Percentiles rank a stretch among this genome's conserved stretches.
Evolutionary conservation across 2,329 filamentous ascomycete genomes (phyloP).

Genomic region (Podosphaera fusca): DNA sequence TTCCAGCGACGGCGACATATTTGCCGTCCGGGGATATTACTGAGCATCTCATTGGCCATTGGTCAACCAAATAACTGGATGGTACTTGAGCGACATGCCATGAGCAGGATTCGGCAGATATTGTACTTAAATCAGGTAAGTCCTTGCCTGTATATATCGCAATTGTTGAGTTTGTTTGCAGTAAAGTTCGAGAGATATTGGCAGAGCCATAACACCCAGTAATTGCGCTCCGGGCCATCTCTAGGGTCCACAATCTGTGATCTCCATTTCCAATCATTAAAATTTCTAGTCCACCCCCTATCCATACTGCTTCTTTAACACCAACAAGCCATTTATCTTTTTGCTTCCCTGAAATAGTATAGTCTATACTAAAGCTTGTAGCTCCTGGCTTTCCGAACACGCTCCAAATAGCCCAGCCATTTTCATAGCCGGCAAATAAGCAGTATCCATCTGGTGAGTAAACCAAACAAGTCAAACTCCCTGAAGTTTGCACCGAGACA

Average conservation of each 20-base stretch:
- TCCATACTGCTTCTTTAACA: slow-evolving; percentile 58
- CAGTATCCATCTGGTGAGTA: slow-evolving; percentile 96
- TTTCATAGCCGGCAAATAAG: slow-evolving; percentile 77
- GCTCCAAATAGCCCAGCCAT: slow-evolving; percentile 91
- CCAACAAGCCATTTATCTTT: slow-evolving; percentile 70
- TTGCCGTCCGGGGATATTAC: slow-evolving; percentile 80
- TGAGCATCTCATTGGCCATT: slow-evolving; percentile 78
- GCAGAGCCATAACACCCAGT: slow-evolving; percentile 78
- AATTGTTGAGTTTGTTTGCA: slow-evolving; percentile 71
- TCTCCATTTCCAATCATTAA: slow-evolving; percentile 48
- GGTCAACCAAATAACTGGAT: slow-evolving; percentile 59
- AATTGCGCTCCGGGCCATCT: slow-evolving; percentile 85
- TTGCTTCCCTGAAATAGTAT: slow-evolving; percentile 37
- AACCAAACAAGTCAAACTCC: slow-evolving; percentile 46
- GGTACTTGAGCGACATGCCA: slow-evolving; percentile 89
- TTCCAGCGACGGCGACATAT: slow-evolving; percentile 90
- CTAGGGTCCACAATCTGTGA: slow-evolving; percentile 63
- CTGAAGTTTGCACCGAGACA: slow-evolving; percentile 43
- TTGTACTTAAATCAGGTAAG: slow-evolving; percentile 67
- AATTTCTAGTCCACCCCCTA: slow-evolving; percentile 70
- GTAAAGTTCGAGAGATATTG: slow-evolving; percentile 69
- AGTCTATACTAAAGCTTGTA: slow-evolving; percentile 57
- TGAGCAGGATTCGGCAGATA: slow-evolving; percentile 77
- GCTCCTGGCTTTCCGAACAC: slow-evolving; percentile 83
- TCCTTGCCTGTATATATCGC: slow-evolving; percentile 91